Evolutionary conservation across 805 yeast genomes (phyloP), one percentile per base, ranked within the genome.

Genomic region (Yamadazyma laniorum): DNA sequence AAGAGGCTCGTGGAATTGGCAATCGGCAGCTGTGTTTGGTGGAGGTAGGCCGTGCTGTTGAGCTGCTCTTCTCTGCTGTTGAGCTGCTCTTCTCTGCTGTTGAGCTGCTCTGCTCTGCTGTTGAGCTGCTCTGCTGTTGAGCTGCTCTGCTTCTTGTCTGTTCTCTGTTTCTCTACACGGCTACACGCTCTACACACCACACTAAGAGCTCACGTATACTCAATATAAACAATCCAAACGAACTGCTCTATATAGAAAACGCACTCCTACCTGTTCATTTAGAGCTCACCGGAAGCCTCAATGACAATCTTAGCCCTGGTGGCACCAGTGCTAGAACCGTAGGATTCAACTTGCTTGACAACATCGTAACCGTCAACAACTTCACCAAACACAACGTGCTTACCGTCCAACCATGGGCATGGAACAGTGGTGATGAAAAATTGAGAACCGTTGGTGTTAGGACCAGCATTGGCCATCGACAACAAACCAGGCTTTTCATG

Each of bases 381-480:
- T 68, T 82, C 87, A 63, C 89, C 89, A 49, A 80, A 82, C 39
- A 82, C 89, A 61, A 80, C 85, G 67, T 82, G 89, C 59, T 77
- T 77, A 44, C 88, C 89, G 56, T 82, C 86, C 63, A 82, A 76
- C 86, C 87, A 82, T 47, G 86, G 82, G 53, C 82, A 75, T 53
- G 80, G 74, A 33, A 81, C 88, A 39, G 90, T 83, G 53, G 95
- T 84, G 60, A 87, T 81, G 72, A 86, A 87, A 68, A 87, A 87
- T 67, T 87, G 96, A 18, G 95, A 85, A 17, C 95, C 93, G 61
- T 87, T 87, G 61, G 95, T 85, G 78, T 85, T 83, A 65, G 91
- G 91, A 52, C 96, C 96, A 42, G 91, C 84, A 53, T 87, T 87
- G 47, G 96, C 96, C 96, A 87, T 87, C 29, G 95, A 86, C 58